phyloP scores from a whole-genome alignment of 441 rosid species.

The Populus tomentosa region DNA sequence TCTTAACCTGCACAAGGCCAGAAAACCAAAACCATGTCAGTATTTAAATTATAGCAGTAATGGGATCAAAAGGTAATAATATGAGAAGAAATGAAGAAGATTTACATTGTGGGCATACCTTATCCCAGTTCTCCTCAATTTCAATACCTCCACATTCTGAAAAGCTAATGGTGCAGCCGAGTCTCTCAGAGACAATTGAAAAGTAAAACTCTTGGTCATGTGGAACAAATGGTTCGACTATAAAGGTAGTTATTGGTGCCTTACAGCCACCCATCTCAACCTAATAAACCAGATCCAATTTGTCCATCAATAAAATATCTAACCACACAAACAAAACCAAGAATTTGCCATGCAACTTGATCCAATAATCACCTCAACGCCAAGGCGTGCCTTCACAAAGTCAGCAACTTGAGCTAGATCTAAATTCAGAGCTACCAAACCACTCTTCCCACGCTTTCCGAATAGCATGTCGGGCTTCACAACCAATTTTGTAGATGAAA shows the following conservation, averaged over 20 bases:
- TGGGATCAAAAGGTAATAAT: conserved; percentile 3
- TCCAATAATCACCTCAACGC: conserved; percentile 57
- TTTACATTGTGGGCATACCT: conserved; percentile 30
- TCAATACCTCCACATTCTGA: conserved; percentile 91
- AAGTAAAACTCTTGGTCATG: conserved; percentile 77
- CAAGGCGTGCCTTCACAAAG: conserved; percentile 80
- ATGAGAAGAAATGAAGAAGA: background rate
- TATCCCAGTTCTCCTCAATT: conserved; percentile 92
- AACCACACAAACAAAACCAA: background rate
- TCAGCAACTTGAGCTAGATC: conserved; percentile 93
- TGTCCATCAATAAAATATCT: conserved; percentile 10
- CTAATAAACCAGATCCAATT: conserved; percentile 27
- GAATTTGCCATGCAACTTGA: background rate
- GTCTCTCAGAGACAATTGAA: conserved; percentile 73
- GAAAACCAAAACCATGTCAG: conserved; percentile 7
- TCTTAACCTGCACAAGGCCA: conserved; percentile 55
- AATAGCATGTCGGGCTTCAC: conserved; percentile 96
- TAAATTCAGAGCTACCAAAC: conserved; percentile 77
- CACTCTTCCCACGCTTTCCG: conserved; percentile 93
- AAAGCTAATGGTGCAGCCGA: conserved; percentile 71
- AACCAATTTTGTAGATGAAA: conserved; percentile 76
- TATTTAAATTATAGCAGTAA: background rate
- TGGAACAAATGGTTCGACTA: conserved; percentile 82
- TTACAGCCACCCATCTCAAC: conserved; percentile 88
- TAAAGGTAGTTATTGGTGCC: conserved; percentile 83